phyloP scores from a whole-genome alignment of 768 basidiomycete species.

The Hygrocybe punicea region DNA sequence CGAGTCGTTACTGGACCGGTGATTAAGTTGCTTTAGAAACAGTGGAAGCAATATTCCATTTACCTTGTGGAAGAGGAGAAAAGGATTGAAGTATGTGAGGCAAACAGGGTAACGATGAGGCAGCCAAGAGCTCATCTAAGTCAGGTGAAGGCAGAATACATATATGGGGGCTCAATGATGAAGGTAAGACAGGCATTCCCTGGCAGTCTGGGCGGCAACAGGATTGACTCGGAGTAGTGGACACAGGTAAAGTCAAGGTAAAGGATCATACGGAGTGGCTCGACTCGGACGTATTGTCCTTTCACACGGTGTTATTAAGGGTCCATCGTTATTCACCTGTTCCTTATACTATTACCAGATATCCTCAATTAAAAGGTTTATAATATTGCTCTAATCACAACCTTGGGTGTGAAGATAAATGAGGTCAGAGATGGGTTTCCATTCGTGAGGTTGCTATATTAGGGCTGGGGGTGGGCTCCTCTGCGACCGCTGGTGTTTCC shows the following conservation, averaged over 20 bases:
- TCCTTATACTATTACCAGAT: no score
- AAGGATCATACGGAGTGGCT: no score
- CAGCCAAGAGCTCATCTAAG: slow-evolving; percentile 55
- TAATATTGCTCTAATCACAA: no score
- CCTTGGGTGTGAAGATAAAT: neutral
- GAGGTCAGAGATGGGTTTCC: neutral
- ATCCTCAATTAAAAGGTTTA: no score
- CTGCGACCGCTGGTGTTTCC: neutral
- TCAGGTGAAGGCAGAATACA: slow-evolving; percentile 72
- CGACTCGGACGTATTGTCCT: no score
- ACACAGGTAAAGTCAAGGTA: no score
- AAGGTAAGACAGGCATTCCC: slow-evolving; percentile 42
- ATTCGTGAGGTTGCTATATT: slow-evolving; percentile 1
- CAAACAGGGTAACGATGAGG: slow-evolving; percentile 62
- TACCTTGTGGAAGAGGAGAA: slow-evolving; percentile 79
- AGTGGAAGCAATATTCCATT: slow-evolving; percentile 13
- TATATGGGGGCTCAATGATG: slow-evolving; percentile 78
- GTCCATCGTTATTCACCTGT: no score
- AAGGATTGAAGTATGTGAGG: slow-evolving; percentile 79
- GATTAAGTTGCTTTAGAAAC: slow-evolving; percentile 5
- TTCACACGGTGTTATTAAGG: no score
- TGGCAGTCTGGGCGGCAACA: neutral
- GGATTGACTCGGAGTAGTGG: no score
- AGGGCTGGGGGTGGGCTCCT: slow-evolving; percentile 2
- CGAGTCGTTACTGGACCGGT: slow-evolving; percentile 64